Evolutionary conservation across 371 early-diverging fungal species (phyloP).

Genomic region (Mucor sp.): DNA sequence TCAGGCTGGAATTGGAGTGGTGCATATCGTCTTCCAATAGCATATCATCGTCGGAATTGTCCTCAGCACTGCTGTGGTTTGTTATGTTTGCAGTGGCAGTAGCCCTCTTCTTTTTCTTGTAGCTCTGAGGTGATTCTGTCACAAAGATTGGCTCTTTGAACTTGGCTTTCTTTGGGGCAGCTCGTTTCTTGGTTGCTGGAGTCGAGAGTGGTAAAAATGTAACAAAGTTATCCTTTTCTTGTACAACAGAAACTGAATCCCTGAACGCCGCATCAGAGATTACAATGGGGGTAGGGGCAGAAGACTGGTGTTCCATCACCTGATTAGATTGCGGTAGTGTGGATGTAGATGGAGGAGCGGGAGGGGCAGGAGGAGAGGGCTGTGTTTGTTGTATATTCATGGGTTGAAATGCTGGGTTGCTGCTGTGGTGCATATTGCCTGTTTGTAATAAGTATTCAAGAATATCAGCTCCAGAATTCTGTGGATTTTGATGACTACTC

Average conservation of each 20-base stretch:
- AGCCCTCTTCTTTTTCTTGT: constrained; percentile 21
- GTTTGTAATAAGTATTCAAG: constrained; percentile 6
- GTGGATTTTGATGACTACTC: neutral
- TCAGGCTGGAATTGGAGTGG: constrained; percentile 17
- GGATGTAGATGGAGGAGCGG: neutral
- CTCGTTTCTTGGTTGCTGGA: neutral
- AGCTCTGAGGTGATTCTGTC: constrained; percentile 21
- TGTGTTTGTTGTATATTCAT: neutral
- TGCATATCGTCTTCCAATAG: constrained; percentile 12
- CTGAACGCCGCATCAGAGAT: neutral
- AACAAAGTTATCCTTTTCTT: constrained; percentile 17
- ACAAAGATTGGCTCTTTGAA: constrained; percentile 28
- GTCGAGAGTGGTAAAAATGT: constrained; percentile 5
- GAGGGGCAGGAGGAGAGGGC: neutral
- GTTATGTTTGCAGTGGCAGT: neutral
- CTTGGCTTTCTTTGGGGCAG: constrained; percentile 8
- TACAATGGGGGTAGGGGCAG: too few relatives aligned
- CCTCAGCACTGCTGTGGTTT: constrained; percentile 16
- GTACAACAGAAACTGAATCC: neutral
- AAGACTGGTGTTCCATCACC: neutral
- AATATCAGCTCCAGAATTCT: constrained; percentile 2
- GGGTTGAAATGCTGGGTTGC: neutral
- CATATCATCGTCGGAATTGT: constrained; percentile 24
- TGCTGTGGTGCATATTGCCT: neutral
- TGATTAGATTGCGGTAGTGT: neutral